phyloP scores from a whole-genome alignment of 2,329 filamentous ascomycete species.

The Botrytis deweyae region DNA sequence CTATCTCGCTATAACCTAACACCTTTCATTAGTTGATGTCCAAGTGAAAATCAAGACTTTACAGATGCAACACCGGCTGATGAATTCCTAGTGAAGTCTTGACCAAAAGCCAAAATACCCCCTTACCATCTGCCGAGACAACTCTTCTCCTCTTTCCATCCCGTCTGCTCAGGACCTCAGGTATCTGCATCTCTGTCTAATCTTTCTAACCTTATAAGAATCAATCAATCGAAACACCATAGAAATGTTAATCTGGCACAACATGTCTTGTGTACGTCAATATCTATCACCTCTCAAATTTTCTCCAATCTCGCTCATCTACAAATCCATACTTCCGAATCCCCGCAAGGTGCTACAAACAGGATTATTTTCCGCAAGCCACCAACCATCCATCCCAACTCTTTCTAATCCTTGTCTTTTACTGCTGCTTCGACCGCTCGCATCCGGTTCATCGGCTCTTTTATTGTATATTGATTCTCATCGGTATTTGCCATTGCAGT shows the following conservation, averaged over 20 bases:
- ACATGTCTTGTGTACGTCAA: neutral
- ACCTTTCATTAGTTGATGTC: neutral
- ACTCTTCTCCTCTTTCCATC: neutral
- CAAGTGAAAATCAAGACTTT: neutral
- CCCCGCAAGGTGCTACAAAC: neutral
- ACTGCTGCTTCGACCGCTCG: neutral
- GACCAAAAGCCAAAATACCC: neutral
- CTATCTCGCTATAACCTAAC: neutral
- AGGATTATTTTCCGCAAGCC: neutral
- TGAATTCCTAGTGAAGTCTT: neutral
- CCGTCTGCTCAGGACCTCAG: neutral
- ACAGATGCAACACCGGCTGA: constrained; percentile 2
- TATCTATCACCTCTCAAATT: constrained; percentile 14
- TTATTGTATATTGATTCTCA: neutral
- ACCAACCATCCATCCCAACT: neutral
- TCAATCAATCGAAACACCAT: neutral
- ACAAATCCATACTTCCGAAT: neutral
- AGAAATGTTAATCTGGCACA: neutral
- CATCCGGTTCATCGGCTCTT: neutral
- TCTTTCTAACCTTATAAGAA: neutral
- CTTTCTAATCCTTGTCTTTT: neutral
- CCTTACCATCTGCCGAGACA: neutral
- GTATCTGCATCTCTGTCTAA: neutral
- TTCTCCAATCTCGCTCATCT: constrained; percentile 6
- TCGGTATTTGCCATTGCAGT: neutral